A percentile compares a stretch with the other conserved stretches of the same genome.
phyloP scores from a whole-genome alignment of 2,329 filamentous ascomycete species.

The Xylaria sp. region DNA sequence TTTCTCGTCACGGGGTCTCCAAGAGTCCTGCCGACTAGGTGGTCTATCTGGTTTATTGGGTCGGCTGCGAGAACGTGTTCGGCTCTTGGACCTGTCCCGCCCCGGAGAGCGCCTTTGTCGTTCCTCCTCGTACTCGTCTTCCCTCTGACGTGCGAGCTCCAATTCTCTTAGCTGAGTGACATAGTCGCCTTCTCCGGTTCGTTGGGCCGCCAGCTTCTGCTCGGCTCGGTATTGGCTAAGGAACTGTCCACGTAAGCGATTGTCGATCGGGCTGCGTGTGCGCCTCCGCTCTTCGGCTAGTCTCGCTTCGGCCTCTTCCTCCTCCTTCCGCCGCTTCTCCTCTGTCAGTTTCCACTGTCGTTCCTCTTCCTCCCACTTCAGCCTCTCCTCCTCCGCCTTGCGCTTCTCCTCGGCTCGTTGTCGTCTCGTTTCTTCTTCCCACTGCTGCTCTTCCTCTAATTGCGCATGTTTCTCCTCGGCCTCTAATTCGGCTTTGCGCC shows the following conservation, averaged over 20 bases:
- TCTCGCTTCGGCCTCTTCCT: constrained; percentile 75
- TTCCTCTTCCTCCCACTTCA: constrained; percentile 82
- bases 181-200: constrained; percentile 60
- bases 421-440: constrained; percentile 73
- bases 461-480: constrained; percentile 72
- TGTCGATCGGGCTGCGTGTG: constrained; percentile 70
- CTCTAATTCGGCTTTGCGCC: constrained; percentile 59
- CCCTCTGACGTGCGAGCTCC: constrained; percentile 70
- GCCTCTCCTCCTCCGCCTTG: constrained; percentile 73
- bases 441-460: constrained; percentile 71
- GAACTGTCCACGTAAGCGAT: constrained; percentile 81
- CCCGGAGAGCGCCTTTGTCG: constrained; percentile 61
- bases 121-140: constrained; percentile 70
- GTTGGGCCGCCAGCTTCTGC: constrained; percentile 59
- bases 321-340: constrained; percentile 75
- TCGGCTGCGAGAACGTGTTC: constrained; percentile 57
- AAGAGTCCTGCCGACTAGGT: constrained; percentile 70
- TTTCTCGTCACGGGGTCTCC: constrained; percentile 69
- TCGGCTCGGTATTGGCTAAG: constrained; percentile 87
- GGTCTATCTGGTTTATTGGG: constrained; percentile 52
- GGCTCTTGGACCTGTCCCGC: constrained; percentile 48
- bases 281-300: constrained; percentile 74
- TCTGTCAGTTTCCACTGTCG: constrained; percentile 81
- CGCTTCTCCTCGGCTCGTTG: constrained; percentile 70
- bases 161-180: constrained; percentile 82